phyloP scores from a whole-genome alignment of 2,329 filamentous ascomycete genomes.

The Iodosphaeria phyllophila region DNA sequence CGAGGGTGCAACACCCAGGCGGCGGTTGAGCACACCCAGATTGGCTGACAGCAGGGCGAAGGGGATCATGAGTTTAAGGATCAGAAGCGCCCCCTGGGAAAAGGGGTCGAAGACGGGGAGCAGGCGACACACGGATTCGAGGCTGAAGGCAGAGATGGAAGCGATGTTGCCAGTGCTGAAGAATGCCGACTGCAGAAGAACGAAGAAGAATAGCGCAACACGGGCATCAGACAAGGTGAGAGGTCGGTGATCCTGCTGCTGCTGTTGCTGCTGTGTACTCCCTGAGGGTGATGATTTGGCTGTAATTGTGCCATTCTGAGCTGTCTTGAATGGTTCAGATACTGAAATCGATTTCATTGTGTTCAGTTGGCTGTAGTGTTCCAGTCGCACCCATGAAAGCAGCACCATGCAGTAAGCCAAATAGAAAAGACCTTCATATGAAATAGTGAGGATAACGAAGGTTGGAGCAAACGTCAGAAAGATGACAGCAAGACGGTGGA shows the following conservation, averaged over 20 bases:
- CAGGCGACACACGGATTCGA: conserved; percentile 76
- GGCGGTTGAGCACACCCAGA: conserved; percentile 76
- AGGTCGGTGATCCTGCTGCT: too few relatives aligned
- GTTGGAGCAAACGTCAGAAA: conserved; percentile 86
- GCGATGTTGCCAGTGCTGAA: conserved; percentile 96
- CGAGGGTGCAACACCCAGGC: conserved; percentile 67
- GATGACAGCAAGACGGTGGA: conserved; percentile 73
- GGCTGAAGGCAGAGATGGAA: conserved; percentile 78
- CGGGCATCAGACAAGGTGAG: conserved; percentile 70
- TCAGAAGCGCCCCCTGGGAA: conserved; percentile 67
- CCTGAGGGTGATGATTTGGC: too few relatives aligned
- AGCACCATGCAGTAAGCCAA: conserved; percentile 70
- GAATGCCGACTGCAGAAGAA: conserved; percentile 84
- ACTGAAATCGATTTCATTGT: conserved; percentile 10
- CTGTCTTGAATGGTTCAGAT: conserved; percentile 6
- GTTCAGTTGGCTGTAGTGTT: conserved; percentile 51
- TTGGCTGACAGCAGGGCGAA: conserved; percentile 88
- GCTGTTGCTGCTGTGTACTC: too few relatives aligned
- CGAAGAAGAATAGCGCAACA: conserved; percentile 86
- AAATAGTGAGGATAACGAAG: conserved; percentile 92
- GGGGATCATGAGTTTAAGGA: conserved; percentile 81
- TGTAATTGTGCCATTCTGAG: conserved; percentile 6
- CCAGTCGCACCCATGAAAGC: conserved; percentile 79
- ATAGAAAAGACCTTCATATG: conserved; percentile 94
- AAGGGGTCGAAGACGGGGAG: conserved; percentile 90